Conservation (phyloP, 805 yeast genomes). For the Candida namnaoensis region DNA sequence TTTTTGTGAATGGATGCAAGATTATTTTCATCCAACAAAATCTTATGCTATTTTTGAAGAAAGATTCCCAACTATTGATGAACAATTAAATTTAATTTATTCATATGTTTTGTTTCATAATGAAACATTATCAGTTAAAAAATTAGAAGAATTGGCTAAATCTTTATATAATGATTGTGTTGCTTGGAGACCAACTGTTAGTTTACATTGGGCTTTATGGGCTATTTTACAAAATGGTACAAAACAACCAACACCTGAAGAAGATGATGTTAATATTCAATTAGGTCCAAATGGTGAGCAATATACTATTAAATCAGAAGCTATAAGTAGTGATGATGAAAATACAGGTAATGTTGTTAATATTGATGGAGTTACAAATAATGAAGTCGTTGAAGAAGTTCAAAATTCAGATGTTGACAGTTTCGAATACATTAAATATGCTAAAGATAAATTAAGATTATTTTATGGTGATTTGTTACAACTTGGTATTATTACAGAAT, state of each 20-base stretch:
- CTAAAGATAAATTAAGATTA: constrained; percentile 65
- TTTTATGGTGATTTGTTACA: constrained; percentile 68
- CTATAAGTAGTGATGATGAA: constrained; percentile 12
- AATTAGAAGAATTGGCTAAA: constrained; percentile 35
- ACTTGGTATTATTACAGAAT: constrained; percentile 27
- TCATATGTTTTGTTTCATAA: constrained; percentile 61
- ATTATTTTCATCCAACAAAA: constrained; percentile 49
- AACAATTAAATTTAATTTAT: constrained; percentile 61
- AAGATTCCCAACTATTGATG: constrained; percentile 58
- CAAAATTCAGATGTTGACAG: constrained; percentile 41
- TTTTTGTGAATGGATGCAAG: constrained; percentile 95
- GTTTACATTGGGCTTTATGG: constrained; percentile 85
- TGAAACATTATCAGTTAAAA: constrained; percentile 23
- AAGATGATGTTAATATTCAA: constrained; percentile 22
- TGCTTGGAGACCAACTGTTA: constrained; percentile 76
- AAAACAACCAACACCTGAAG: constrained; percentile 5
- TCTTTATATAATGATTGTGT: constrained; percentile 54
- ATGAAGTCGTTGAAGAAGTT: neutral
- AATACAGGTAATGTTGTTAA: constrained; percentile 18
- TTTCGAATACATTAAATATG: constrained; percentile 72
- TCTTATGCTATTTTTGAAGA: constrained; percentile 42
- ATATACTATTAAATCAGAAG: constrained; percentile 26
- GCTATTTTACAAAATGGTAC: constrained; percentile 74
- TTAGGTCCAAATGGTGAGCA: constrained; percentile 51
- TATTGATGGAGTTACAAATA: constrained; percentile 20